phyloP scores from a whole-genome alignment of 73 alveolate species.

The Stentor roeselii region DNA sequence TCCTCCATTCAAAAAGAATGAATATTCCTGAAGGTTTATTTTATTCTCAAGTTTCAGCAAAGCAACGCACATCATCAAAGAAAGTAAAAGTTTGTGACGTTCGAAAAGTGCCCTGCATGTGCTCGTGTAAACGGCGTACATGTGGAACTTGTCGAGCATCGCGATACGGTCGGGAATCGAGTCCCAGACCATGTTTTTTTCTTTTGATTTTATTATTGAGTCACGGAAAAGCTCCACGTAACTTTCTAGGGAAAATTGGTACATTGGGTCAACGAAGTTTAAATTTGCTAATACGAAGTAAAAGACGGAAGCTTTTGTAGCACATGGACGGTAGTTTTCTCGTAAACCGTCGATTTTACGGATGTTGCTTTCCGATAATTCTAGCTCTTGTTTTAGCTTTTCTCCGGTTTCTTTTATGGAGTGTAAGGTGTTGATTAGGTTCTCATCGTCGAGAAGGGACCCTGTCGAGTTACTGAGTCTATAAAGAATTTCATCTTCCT shows the following conservation, averaged over 20 bases:
- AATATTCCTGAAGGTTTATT: conserved; percentile 90
- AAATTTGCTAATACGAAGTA: conserved; percentile 81
- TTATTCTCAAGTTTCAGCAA: conserved; percentile 80
- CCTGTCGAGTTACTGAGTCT: conserved; percentile 58
- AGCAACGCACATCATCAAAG: conserved; percentile 95
- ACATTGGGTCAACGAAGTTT: conserved; percentile 83
- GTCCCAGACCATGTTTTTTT: conserved; percentile 62
- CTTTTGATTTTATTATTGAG: conserved; percentile 85
- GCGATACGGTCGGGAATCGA: conserved; percentile 74
- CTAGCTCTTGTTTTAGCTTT: conserved; percentile 57
- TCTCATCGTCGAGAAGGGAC: conserved; percentile 75
- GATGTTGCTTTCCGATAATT: conserved; percentile 67
- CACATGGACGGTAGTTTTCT: conserved; percentile 90
- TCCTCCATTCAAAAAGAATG: conserved; percentile 80
- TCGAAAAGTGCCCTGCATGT: conserved; percentile 99
- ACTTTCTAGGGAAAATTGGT: conserved; percentile 91
- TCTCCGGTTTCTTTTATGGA: conserved; percentile 55
- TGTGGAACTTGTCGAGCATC: conserved; percentile 79
- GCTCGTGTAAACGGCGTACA: conserved; percentile 83
- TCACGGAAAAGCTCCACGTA: conserved; percentile 81
- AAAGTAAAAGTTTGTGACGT: conserved; percentile 96
- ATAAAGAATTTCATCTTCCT: conserved; percentile 76
- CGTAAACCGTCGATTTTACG: conserved; percentile 86
- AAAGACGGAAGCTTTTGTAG: conserved; percentile 72
- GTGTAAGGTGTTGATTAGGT: conserved; percentile 71